These are phyloP conservation scores for Noccaea bulbosa DNA, from an alignment of 345 rosid species.

Conservation along the genomic window DNA sequence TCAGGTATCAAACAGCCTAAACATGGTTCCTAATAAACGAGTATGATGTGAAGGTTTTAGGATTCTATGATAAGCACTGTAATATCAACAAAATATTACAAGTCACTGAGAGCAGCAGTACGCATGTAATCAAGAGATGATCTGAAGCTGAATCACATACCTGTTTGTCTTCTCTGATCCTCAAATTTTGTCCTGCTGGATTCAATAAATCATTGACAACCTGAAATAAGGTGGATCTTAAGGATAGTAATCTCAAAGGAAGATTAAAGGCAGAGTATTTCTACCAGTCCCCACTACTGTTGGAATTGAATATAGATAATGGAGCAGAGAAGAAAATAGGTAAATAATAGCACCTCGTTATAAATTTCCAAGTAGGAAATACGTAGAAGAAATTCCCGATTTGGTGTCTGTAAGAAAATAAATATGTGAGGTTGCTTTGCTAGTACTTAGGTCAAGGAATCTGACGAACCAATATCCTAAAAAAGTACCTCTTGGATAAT, in stretches of 20 bases:
- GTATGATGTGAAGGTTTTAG: conserved; percentile 4
- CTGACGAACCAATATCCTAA: conserved; percentile 24
- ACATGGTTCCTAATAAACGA: conserved; percentile 9
- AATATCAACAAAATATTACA: conserved; percentile 6
- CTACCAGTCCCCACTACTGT: conserved; percentile 22
- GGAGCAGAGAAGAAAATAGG: conserved; percentile 23
- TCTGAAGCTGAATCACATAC: conserved; percentile 46
- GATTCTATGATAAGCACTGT: conserved; percentile 1
- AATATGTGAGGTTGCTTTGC: conserved; percentile 37
- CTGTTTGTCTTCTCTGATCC: conserved; percentile 99
- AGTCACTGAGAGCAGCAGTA: conserved; percentile 19
- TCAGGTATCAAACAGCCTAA: conserved; percentile 10
- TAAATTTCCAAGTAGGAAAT: conserved; percentile 97
- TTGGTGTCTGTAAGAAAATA: conserved; percentile 71
- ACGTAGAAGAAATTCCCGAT: conserved; percentile 92
- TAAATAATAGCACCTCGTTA: conserved; percentile 76
- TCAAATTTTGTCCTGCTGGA: conserved; percentile 96
- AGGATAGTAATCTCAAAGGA: conserved; percentile 30
- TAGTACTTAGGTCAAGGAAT: conserved; percentile 32
- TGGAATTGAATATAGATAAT: conserved; percentile 25
- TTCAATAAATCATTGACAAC: conserved; percentile 95
- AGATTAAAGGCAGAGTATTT: conserved; percentile 28
- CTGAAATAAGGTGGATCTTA: conserved; percentile 53
- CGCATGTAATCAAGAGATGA: conserved; percentile 15
- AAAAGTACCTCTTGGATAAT: conserved; percentile 91